These are phyloP conservation scores for Penicillium silybi DNA, from an alignment of 495 filamentous ascomycete species.

Conservation along the genomic window DNA sequence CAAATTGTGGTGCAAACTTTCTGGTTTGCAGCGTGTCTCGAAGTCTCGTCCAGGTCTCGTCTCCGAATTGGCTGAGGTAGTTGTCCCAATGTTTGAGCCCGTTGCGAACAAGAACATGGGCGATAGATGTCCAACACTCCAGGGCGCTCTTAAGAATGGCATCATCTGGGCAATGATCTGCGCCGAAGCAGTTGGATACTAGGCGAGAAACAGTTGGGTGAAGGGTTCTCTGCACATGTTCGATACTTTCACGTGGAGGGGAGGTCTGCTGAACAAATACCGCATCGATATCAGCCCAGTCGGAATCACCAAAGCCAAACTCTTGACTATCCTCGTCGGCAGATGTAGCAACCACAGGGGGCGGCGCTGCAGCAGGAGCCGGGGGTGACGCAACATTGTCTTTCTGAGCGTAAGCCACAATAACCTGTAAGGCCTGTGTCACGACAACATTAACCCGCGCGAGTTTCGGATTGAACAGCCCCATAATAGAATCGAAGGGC, in stretches of 20 bases:
- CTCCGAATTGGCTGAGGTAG: constrained; percentile 54
- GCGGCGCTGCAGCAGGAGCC: constrained; percentile 6
- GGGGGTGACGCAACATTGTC: constrained; percentile 17
- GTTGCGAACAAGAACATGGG: constrained; percentile 46
- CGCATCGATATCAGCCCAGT: constrained; percentile 57
- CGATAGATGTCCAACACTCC: constrained; percentile 57
- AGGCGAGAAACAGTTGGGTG: constrained; percentile 53
- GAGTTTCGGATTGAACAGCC: constrained; percentile 34
- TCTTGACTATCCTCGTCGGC: constrained; percentile 68
- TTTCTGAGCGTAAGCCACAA: constrained; percentile 36
- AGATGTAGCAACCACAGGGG: constrained; percentile 4
- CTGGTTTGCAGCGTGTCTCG: constrained; percentile 60
- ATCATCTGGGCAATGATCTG: constrained; percentile 57
- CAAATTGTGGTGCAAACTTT: constrained; percentile 59
- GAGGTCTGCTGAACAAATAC: constrained; percentile 35
- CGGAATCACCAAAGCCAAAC: constrained; percentile 46
- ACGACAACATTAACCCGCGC: constrained; percentile 36
- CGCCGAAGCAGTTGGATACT: constrained; percentile 66
- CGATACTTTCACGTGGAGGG: constrained; percentile 22
- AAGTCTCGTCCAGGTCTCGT: constrained; percentile 59
- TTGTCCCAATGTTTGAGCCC: constrained; percentile 50
- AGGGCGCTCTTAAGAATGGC: constrained; percentile 51
- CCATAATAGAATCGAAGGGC: constrained; percentile 33
- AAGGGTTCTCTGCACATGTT: constrained; percentile 41
- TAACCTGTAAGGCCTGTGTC: constrained; percentile 32